These are phyloP conservation scores for Botrytis galanthina DNA, from an alignment of 2,329 filamentous ascomycete genomes.

Conservation along the genomic window DNA sequence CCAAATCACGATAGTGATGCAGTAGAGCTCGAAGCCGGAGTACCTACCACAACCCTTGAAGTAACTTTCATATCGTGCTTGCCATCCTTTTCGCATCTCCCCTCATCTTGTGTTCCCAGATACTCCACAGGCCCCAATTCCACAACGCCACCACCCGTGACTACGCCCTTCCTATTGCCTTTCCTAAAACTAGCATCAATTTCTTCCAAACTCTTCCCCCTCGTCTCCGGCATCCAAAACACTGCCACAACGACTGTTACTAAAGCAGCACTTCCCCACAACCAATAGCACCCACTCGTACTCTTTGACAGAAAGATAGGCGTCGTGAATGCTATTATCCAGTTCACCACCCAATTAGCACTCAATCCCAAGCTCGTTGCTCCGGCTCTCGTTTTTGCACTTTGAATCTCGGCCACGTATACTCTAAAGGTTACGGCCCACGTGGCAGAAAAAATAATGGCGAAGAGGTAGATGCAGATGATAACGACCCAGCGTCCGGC, in stretches of 20 bases:
- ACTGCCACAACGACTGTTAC: constrained; percentile 26
- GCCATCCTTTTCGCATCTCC: background rate
- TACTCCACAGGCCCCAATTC: background rate
- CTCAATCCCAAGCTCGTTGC: constrained; percentile 52
- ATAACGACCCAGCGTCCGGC: constrained; percentile 51
- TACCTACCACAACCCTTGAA: background rate
- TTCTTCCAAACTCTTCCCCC: constrained; percentile 30
- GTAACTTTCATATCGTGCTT: background rate
- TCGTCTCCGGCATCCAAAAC: constrained; percentile 38
- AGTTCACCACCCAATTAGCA: constrained; percentile 43
- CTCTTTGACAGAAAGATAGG: constrained; percentile 35
- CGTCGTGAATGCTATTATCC: constrained; percentile 39
- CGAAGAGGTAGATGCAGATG: constrained; percentile 49
- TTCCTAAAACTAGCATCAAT: constrained; percentile 29
- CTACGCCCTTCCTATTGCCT: background rate
- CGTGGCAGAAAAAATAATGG: constrained; percentile 46
- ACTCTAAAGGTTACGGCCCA: constrained; percentile 58
- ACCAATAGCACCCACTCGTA: constrained; percentile 33
- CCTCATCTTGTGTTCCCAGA: background rate
- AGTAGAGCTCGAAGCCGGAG: background rate
- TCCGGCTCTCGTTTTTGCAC: constrained; percentile 51
- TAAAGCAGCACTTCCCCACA: constrained; percentile 43
- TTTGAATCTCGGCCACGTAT: constrained; percentile 58
- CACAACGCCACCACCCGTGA: background rate
- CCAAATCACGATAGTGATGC: background rate